Conservation (phyloP, 2,329 filamentous ascomycete genomes). For the Cytospora paraplurivora region DNA sequence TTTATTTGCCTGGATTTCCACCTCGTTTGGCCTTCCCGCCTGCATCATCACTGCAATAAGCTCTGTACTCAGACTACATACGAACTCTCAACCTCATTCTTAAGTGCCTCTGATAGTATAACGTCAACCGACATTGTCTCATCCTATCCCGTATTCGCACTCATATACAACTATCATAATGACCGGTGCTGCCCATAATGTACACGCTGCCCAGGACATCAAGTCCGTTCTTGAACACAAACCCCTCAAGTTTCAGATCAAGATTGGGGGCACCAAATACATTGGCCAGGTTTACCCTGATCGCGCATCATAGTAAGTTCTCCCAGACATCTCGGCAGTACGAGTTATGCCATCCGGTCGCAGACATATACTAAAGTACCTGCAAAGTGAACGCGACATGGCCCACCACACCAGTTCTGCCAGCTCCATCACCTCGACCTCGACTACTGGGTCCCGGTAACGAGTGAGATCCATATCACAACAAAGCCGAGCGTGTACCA, state of each 20-base stretch:
- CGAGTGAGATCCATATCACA: background rate
- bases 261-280: slow-evolving; percentile 43
- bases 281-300: slow-evolving; percentile 46
- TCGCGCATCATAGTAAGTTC: slow-evolving; percentile 46
- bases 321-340: slow-evolving; percentile 1
- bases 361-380: background rate
- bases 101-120: background rate
- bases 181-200: slow-evolving; percentile 18
- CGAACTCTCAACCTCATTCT: background rate
- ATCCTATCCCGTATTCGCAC: background rate
- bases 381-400: slow-evolving; percentile 28
- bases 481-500: background rate
- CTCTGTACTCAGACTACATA: background rate
- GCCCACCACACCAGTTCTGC: slow-evolving; percentile 26
- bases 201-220: slow-evolving; percentile 23
- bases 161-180: slow-evolving; percentile 14
- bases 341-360: background rate
- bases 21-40: background rate
- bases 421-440: slow-evolving; percentile 27
- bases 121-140: background rate
- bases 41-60: background rate
- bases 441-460: slow-evolving; percentile 29
- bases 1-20: slow-evolving; percentile 19
- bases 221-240: slow-evolving; percentile 41
- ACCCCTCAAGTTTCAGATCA: slow-evolving; percentile 50